phyloP scores from a whole-genome alignment of 176 grass and related monocot species.

The Aegilops longissima region DNA sequence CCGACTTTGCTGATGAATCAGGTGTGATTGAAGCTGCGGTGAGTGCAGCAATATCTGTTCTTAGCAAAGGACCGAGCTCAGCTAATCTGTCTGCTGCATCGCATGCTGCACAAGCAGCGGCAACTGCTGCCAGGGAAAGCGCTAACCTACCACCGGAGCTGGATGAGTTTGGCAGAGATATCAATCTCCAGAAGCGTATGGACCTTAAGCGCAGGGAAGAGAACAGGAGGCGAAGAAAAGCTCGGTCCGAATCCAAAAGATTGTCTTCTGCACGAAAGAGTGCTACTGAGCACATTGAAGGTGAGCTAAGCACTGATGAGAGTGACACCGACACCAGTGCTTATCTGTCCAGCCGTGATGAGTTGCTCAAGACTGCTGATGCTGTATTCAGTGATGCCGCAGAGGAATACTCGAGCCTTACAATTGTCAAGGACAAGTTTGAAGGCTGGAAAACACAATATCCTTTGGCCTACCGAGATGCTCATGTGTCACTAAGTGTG shows the following conservation, averaged over 20 bases:
- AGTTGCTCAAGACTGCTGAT: slow-evolving; percentile 73
- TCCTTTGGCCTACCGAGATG: slow-evolving; percentile 68
- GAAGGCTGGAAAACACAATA: slow-evolving; percentile 82
- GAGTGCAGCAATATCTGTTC: slow-evolving; percentile 69
- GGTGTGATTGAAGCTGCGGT: slow-evolving; percentile 75
- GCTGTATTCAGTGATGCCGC: slow-evolving; percentile 86
- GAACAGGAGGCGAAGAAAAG: slow-evolving; percentile 61
- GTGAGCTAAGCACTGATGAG: slow-evolving; percentile 96
- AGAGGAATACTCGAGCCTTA: slow-evolving; percentile 86
- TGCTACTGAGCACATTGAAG: slow-evolving; percentile 61
- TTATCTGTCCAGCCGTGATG: slow-evolving; percentile 74
- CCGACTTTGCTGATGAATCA: slow-evolving; percentile 72
- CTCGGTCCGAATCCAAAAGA: slow-evolving; percentile 62
- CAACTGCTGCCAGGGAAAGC: slow-evolving; percentile 59
- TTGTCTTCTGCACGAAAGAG: slow-evolving; percentile 46
- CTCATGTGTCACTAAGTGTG: slow-evolving; percentile 73
- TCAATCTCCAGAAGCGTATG: slow-evolving; percentile 72
- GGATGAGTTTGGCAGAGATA: slow-evolving; percentile 91
- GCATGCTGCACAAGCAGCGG: slow-evolving; percentile 71
- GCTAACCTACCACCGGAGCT: slow-evolving; percentile 67
- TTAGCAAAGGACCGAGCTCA: slow-evolving; percentile 65
- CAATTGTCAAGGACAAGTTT: slow-evolving; percentile 87
- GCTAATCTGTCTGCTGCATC: slow-evolving; percentile 65
- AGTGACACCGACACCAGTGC: slow-evolving; percentile 84
- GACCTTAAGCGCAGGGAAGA: slow-evolving; percentile 74